phyloP scores from a whole-genome alignment of 2,329 filamentous ascomycete genomes.

The Colletotrichum tamarilloi region DNA sequence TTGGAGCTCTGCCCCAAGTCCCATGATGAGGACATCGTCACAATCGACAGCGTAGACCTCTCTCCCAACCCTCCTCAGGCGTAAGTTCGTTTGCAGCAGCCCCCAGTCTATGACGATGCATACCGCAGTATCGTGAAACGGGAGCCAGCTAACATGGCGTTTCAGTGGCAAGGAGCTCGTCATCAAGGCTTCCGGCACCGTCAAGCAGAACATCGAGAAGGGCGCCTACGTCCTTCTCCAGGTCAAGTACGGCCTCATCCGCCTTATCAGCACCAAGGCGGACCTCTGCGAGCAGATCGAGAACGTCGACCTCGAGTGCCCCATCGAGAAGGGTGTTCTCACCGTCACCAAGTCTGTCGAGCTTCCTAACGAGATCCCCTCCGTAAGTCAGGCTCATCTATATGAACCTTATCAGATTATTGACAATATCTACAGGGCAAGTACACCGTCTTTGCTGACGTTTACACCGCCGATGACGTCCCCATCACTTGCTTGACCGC shows the following conservation, averaged over 20 bases:
- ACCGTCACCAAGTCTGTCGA: constrained; percentile 83
- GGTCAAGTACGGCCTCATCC: constrained; percentile 96
- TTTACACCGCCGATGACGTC: constrained; percentile 76
- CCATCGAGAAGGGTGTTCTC: constrained; percentile 82
- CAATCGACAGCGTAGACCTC: constrained; percentile 83
- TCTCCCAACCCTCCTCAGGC: constrained; percentile 86
- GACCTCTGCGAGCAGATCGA: constrained; percentile 90
- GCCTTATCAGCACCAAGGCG: constrained; percentile 81
- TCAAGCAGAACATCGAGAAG: constrained; percentile 77
- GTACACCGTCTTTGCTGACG: constrained; percentile 90
- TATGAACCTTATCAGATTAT: background rate
- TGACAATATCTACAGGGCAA: constrained; percentile 71
- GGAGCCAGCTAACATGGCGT: constrained; percentile 22
- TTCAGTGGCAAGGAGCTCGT: constrained; percentile 79
- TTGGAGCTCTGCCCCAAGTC: constrained; percentile 79
- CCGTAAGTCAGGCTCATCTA: constrained; percentile 67
- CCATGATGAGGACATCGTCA: constrained; percentile 76
- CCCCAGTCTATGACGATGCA: background rate
- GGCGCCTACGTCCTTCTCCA: constrained; percentile 85
- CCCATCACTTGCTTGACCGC: constrained; percentile 91
- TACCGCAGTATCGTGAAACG: constrained; percentile 9
- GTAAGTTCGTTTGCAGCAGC: constrained; percentile 65
- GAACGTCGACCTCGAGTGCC: constrained; percentile 91
- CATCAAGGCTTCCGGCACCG: constrained; percentile 82
- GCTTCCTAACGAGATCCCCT: constrained; percentile 87